Evolutionary conservation across 495 filamentous ascomycete species (phyloP).

Genomic region (Thozetella sp.): DNA sequence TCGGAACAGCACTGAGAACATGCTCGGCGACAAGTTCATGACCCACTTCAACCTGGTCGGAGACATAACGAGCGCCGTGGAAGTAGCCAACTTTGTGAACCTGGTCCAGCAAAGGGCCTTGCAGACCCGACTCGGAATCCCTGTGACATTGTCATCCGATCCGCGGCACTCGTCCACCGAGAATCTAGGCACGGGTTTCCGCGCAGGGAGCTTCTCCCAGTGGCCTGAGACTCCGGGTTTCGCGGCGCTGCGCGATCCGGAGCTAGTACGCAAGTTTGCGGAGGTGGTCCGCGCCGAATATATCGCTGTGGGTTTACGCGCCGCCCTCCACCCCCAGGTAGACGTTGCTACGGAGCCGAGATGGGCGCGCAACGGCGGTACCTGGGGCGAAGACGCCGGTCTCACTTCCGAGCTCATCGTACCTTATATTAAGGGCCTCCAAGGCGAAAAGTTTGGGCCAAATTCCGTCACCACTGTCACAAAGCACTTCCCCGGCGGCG

Average conservation of each 20-base stretch:
- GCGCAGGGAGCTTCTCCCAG: constrained; percentile 18
- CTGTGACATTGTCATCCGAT: constrained; percentile 19
- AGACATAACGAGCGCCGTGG: background rate
- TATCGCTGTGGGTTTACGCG: constrained; percentile 17
- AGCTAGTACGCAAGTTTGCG: constrained; percentile 16
- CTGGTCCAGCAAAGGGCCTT: constrained; percentile 12
- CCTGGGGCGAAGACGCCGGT: constrained; percentile 29
- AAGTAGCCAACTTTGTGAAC: background rate
- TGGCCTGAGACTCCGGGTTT: constrained; percentile 23
- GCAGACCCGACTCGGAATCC: constrained; percentile 22
- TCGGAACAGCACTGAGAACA: constrained; percentile 17
- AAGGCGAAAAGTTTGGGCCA: constrained; percentile 18
- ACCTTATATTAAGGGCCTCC: constrained; percentile 24
- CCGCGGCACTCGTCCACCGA: constrained; percentile 20
- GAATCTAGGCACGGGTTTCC: constrained; percentile 16
- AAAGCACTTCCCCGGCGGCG: constrained; percentile 39
- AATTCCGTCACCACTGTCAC: constrained; percentile 29
- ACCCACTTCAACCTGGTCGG: constrained; percentile 18
- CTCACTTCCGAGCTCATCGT: constrained; percentile 22
- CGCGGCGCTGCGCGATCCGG: constrained; percentile 17
- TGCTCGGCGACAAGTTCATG: constrained; percentile 17
- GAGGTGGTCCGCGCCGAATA: constrained; percentile 23
- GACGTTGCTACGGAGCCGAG: constrained; percentile 36
- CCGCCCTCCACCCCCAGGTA: constrained; percentile 35
- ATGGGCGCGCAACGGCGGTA: constrained; percentile 29